phyloP scores from a whole-genome alignment of 352 stramenopile species.

The Hyaloperonospora arabidopsidis region DNA sequence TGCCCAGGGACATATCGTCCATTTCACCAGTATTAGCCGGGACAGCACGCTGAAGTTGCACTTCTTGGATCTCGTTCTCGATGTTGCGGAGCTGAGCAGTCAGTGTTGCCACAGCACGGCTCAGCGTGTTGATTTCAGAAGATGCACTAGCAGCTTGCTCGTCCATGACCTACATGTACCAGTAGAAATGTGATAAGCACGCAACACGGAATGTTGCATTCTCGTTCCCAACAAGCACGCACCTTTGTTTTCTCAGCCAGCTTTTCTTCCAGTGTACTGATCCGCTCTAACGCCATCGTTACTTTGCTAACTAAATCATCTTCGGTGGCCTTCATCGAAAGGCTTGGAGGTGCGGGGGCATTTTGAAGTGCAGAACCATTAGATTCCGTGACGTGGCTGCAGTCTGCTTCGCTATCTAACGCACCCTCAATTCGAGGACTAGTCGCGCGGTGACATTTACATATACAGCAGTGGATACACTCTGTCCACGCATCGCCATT shows the following conservation, averaged over 20 bases:
- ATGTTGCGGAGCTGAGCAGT: slow-evolving; percentile 34
- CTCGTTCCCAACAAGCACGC: slow-evolving; percentile 1
- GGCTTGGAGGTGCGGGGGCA: not conserved
- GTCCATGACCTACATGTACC: slow-evolving; percentile 28
- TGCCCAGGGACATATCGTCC: slow-evolving; percentile 21
- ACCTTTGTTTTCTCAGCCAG: slow-evolving; percentile 43
- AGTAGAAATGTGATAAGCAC: slow-evolving; percentile 4
- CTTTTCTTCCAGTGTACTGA: slow-evolving; percentile 35
- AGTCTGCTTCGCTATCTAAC: slow-evolving; percentile 7
- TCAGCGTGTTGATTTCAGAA: slow-evolving; percentile 32
- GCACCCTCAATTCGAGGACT: slow-evolving; percentile 2
- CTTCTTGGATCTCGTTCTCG: slow-evolving; percentile 37
- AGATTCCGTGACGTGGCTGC: not conserved
- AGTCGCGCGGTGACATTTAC: slow-evolving; percentile 27
- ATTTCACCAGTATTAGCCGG: slow-evolving; percentile 11
- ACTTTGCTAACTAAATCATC: slow-evolving; percentile 20
- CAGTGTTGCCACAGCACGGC: slow-evolving; percentile 42
- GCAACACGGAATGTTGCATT: not conserved
- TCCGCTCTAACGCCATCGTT: slow-evolving; percentile 25
- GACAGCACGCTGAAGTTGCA: slow-evolving; percentile 30
- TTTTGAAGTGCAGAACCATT: slow-evolving; percentile 3
- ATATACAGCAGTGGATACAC: slow-evolving; percentile 36
- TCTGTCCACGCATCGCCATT: slow-evolving; percentile 24
- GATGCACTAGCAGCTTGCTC: slow-evolving; percentile 26
- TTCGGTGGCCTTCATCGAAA: not conserved